phyloP scores from a whole-genome alignment of 108 stramenopile genomes.

The Ochromonas danica region DNA sequence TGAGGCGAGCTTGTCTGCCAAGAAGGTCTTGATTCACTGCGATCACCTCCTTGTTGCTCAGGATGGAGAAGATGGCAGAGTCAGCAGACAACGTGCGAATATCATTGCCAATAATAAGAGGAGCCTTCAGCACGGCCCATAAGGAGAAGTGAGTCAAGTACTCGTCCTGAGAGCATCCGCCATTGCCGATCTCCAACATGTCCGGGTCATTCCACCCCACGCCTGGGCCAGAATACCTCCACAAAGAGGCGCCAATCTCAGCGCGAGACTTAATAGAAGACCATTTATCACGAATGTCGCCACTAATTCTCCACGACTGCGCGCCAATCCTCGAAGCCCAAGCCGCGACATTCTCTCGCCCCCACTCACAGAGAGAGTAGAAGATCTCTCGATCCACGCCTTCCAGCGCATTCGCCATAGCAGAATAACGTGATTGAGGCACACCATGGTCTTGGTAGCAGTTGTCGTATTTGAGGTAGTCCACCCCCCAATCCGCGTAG shows the following conservation, averaged over 20 bases:
- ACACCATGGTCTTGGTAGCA: conserved; percentile 42
- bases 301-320: conserved; percentile 63
- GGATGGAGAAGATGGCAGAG: conserved; percentile 35
- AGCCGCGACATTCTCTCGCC: conserved; percentile 42
- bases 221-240: conserved; percentile 51
- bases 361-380: conserved; percentile 66
- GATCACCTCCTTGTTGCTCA: conserved; percentile 44
- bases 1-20: conserved; percentile 22
- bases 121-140: conserved; percentile 61
- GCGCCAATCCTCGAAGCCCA: conserved; percentile 53
- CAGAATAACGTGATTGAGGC: conserved; percentile 31
- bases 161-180: conserved; percentile 49
- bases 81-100: conserved; percentile 42
- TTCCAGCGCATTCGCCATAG: conserved; percentile 63
- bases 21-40: conserved; percentile 47
- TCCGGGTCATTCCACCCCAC: conserved; percentile 64
- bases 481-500: conserved; percentile 57
- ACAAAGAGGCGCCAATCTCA: conserved; percentile 42
- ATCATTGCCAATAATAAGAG: conserved; percentile 59
- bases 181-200: conserved; percentile 57
- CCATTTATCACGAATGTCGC: conserved; percentile 57
- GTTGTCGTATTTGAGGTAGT: conserved; percentile 67
- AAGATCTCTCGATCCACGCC: conserved; percentile 58
- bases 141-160: conserved; percentile 57
- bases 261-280: conserved; percentile 30